Evolutionary conservation across 257 asterid genomes (phyloP), one percentile per base, ranked within the genome.

Genomic region (Solanum pinnatisectum): DNA sequence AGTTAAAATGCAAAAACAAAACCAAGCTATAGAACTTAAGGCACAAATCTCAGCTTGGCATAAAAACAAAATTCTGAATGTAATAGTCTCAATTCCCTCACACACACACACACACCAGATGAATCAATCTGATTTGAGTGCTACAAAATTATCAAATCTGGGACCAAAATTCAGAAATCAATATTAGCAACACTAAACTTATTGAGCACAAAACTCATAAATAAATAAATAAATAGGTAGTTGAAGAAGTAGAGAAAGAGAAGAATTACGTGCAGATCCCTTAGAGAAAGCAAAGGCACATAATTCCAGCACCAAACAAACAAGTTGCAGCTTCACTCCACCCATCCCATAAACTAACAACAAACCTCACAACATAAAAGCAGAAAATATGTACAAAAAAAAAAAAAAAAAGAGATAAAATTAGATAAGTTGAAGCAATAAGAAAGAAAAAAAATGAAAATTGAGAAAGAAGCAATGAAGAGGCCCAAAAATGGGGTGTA

Each of bases 181-280:
- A 73, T 11, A n/a, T 37, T 30, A 27, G 12, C 52, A 84, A 84
- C 35, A 84, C 56, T 33, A 32, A 71, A 59, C 49, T 83, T 32
- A 44, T n/a, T 22, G 30, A 86, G 83, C 52, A 74, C 20, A 39
- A 15, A 77, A 84, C 39, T 59, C 20, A 72, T 68, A 37, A 79
- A 60, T 87, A 73, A 23, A 73, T 32, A 59, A 85, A 84, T 46
- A n/a, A 79, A 40, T 81, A 81, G 84, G 79, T 20, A 44, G 27
- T 33, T 70, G 81, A 25, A 67, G 14, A 87, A 16, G 35, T 79
- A 83, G 88, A 89, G n/a, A 86, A 87, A 36, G 87, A 23, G 86
- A 88, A 84, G 20, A 89, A 84, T 90, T 91, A 95, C 98, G 98
- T 88, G 96, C 91, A 94, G 94, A 93, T 93, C 91, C 97, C 87